These are phyloP conservation scores for Rhizopogon salebrosus DNA, from an alignment of 768 basidiomycete genomes.

Conservation along the genomic window DNA sequence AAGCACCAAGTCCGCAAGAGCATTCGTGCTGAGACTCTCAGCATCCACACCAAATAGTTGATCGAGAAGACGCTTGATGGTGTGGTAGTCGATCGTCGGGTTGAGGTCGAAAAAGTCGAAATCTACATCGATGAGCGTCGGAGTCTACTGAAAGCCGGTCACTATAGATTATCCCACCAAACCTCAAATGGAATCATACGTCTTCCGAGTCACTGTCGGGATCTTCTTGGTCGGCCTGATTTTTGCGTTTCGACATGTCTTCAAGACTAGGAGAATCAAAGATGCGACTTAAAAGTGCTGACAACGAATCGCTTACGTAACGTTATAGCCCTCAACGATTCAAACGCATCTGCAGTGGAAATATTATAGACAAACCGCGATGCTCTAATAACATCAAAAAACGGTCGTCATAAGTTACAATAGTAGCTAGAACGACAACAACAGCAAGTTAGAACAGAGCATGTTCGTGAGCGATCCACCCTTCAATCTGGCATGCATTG, in stretches of 20 bases:
- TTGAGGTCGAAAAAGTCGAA: constrained; percentile 94
- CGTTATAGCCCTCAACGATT: not conserved
- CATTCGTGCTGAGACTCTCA: constrained; percentile 60
- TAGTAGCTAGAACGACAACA: not conserved
- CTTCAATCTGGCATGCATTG: not conserved
- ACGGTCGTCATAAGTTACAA: not conserved
- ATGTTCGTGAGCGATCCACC: not conserved
- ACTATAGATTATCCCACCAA: constrained; percentile 4
- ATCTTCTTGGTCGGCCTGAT: constrained; percentile 29
- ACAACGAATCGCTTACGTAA: too few species aligned
- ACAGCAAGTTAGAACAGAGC: constrained; percentile 1
- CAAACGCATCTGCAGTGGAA: not conserved
- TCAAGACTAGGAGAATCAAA: too few species aligned
- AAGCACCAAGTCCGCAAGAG: constrained; percentile 76
- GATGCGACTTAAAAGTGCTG: too few species aligned
- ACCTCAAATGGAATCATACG: constrained; percentile 34
- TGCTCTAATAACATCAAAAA: not conserved
- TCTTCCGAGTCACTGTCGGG: constrained; percentile 33
- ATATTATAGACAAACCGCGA: not conserved
- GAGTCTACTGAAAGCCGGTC: constrained; percentile 10
- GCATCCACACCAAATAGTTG: constrained; percentile 76
- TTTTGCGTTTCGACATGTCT: constrained; percentile 53
- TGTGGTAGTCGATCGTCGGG: constrained; percentile 77
- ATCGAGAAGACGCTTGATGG: constrained; percentile 65
- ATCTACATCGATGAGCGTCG: constrained; percentile 21